Conservation (phyloP, 2,329 filamentous ascomycete genomes). For the Ascomycota sp. region DNA sequence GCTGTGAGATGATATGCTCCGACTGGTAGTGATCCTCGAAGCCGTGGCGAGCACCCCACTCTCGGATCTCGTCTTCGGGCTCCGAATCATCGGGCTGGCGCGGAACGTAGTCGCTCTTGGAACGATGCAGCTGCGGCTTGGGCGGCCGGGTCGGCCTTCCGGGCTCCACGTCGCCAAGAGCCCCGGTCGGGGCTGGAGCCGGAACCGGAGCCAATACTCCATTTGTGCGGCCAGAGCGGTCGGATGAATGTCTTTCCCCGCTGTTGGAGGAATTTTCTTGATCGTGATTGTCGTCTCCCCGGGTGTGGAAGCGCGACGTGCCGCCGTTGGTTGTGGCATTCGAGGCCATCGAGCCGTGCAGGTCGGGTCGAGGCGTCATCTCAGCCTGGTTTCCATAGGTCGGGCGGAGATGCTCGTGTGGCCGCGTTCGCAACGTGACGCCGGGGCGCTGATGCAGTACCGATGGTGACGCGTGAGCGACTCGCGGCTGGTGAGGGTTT, state of each 20-base stretch:
- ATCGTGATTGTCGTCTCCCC: conserved; percentile 10
- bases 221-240: conserved; percentile 23
- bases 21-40: conserved; percentile 87
- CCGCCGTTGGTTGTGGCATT: conserved; percentile 10
- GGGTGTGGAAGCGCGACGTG: conserved; percentile 9
- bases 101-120: conserved; percentile 33
- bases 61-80: conserved; percentile 22
- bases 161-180: conserved; percentile 13
- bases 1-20: conserved; percentile 67
- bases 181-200: conserved; percentile 3
- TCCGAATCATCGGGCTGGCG: conserved; percentile 21
- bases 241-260: conserved; percentile 21
- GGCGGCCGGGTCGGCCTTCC: conserved; percentile 16
- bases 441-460: conserved; percentile 4
- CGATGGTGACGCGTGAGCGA: conserved; percentile 7
- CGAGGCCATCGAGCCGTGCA: conserved; percentile 11
- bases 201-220: conserved; percentile 5
- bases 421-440: conserved; percentile 7
- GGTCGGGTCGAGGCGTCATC: conserved; percentile 14
- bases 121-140: conserved; percentile 32
- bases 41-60: conserved; percentile 54
- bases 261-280: conserved; percentile 9
- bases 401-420: conserved; percentile 5
- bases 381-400: conserved; percentile 6
- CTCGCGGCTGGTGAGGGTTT: conserved; percentile 4